Conservation (phyloP, 2,329 filamentous ascomycete species). For the Phialocephala sp. region DNA sequence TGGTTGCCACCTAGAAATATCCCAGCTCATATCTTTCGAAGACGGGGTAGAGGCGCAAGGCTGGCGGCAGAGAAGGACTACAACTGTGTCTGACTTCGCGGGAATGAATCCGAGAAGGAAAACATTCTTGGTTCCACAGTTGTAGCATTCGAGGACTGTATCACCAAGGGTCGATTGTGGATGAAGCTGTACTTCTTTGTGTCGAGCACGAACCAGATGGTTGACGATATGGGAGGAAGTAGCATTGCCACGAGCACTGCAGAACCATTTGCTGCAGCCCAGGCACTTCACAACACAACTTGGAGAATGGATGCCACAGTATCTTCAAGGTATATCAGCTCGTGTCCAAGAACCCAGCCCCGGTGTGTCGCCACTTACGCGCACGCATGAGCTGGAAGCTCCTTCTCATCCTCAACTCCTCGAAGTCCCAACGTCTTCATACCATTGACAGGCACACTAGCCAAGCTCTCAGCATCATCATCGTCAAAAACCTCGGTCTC, state of each 20-base stretch:
- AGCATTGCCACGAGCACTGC: slow-evolving; percentile 94
- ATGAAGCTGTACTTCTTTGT: slow-evolving; percentile 98
- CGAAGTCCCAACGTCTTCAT: slow-evolving; percentile 67
- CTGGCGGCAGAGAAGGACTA: slow-evolving; percentile 94
- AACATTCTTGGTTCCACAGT: slow-evolving; percentile 99
- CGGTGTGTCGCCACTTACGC: slow-evolving; percentile 65
- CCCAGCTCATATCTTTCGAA: slow-evolving; percentile 99
- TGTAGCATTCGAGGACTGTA: slow-evolving; percentile 97
- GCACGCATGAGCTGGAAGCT: slow-evolving; percentile 93
- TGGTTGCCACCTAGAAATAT: slow-evolving; percentile 96
- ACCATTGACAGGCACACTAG: slow-evolving; percentile 81
- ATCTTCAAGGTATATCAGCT: slow-evolving; percentile 58
- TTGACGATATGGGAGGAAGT: slow-evolving; percentile 98
- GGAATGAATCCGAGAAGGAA: slow-evolving; percentile 98
- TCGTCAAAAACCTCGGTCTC: slow-evolving; percentile 83
- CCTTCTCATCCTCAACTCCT: slow-evolving; percentile 80
- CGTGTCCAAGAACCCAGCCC: slow-evolving; percentile 8
- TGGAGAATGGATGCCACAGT: slow-evolving; percentile 96
- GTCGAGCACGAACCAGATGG: slow-evolving; percentile 92
- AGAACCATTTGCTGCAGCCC: slow-evolving; percentile 98
- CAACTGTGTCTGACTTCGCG: slow-evolving; percentile 97
- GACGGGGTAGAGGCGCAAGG: slow-evolving; percentile 94
- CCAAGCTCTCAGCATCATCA: slow-evolving; percentile 75
- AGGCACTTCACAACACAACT: slow-evolving; percentile 96
- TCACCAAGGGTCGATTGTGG: slow-evolving; percentile 92